Base-by-base conservation (phyloP, 1,139 yeast genomes). In the Yamadazyma sp. region DNA sequence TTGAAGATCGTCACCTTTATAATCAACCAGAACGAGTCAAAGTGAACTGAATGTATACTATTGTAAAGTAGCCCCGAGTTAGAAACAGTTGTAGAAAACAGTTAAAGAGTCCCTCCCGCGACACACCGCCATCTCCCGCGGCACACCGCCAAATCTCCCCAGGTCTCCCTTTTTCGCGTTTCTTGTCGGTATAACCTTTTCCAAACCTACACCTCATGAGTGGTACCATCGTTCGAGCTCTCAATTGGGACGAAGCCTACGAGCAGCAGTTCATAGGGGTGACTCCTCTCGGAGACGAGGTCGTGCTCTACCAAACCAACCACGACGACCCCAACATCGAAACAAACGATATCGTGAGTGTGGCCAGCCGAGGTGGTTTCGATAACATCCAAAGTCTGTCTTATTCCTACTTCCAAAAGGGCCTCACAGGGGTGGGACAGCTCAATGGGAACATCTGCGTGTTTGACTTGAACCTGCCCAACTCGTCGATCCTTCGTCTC, bases 361-460 rank as follows among this genome's bases (percentile, higher is more conserved):
- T 79, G 17, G 62, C 63, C 40, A 77, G 80, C 17, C 67, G 82
- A 37, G 69, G 77, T 25, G 92, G 89, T 9, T 82, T 87, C 53
- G 87, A 82, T 38, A 77, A 78, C 43, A 79, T 88, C 37, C 87
- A 83, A 46, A 83, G 92, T 55, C 66, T 83, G 39, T 81, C 86
- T 27, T 85, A 83, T 56, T 81, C 91, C 2, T 66, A 75, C 1
- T 53, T 60, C 2, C 68, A 69, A 23, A 66, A 69, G 6, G 94
- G 94, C 1, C 55, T 86, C 14, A 74, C 81, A 0, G 87, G 83
- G 9, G 84, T 82, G 11, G 96, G 95, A 1, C 84, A 85, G 36
- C 71, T 81, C 41, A 81, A 79, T 53, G 96, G 96, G 1, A 66
- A 68, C 14, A 76, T 87, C 3, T 71, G 79, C 33, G 58, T 87